These are phyloP conservation scores for Nemania bipapillata DNA, from an alignment of 2,329 filamentous ascomycete genomes.

Conservation along the genomic window DNA sequence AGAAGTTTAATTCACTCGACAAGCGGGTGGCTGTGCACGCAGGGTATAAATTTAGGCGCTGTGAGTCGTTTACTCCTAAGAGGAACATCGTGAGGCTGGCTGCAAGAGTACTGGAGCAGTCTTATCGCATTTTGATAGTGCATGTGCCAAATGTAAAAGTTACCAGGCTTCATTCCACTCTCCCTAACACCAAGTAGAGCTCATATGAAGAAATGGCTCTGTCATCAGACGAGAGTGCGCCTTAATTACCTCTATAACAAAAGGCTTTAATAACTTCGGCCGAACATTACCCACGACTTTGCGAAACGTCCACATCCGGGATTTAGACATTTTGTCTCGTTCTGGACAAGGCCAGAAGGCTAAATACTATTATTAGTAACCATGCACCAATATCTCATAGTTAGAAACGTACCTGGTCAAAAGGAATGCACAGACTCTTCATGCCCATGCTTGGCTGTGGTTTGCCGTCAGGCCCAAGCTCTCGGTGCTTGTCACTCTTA, in stretches of 20 bases:
- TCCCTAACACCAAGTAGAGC: neutral
- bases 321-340: slow-evolving; percentile 90
- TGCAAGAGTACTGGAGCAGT: neutral
- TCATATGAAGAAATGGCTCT: neutral
- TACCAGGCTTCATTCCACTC: neutral
- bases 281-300: slow-evolving; percentile 92
- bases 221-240: neutral
- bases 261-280: slow-evolving; percentile 70
- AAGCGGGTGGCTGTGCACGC: neutral
- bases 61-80: too few relatives aligned
- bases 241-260: slow-evolving; percentile 5
- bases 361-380: slow-evolving; percentile 73
- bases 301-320: slow-evolving; percentile 82
- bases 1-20: too few relatives aligned
- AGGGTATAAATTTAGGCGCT: neutral
- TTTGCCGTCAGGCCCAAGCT: slow-evolving; percentile 61
- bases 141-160: neutral
- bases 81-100: neutral
- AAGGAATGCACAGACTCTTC: slow-evolving; percentile 79
- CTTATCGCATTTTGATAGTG: neutral
- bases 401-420: slow-evolving; percentile 68
- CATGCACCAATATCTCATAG: slow-evolving; percentile 53
- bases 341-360: slow-evolving; percentile 79
- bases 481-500: slow-evolving; percentile 75
- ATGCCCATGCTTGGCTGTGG: slow-evolving; percentile 69